Percentiles rank a stretch among this genome's conserved stretches.
phyloP scores from a whole-genome alignment of 108 stramenopile species.

The Cyclotella baltica region DNA sequence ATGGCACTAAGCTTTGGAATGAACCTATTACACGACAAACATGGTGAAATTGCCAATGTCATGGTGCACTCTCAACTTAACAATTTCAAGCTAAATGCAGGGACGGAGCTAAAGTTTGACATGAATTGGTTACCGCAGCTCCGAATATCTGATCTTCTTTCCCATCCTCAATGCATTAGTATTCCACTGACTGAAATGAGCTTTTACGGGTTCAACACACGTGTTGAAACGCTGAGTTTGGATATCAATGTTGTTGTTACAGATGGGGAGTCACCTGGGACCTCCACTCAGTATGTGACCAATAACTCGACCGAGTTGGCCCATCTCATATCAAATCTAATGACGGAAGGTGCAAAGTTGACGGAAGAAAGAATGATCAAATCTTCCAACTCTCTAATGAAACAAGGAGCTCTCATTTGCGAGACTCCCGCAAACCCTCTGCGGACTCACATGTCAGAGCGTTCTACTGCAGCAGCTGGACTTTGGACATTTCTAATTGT shows the following conservation, averaged over 20 bases:
- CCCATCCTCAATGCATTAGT: constrained; percentile 41
- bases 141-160: constrained; percentile 35
- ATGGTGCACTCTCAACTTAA: constrained; percentile 16
- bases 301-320: constrained; percentile 40
- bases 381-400: constrained; percentile 8
- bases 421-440: constrained; percentile 41
- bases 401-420: constrained; percentile 23
- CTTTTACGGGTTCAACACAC: constrained; percentile 57
- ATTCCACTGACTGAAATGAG: constrained; percentile 31
- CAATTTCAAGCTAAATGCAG: constrained; percentile 37
- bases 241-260: constrained; percentile 31
- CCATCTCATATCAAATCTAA: constrained; percentile 19
- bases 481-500: constrained; percentile 49
- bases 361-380: constrained; percentile 25
- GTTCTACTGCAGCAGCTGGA: constrained; percentile 35
- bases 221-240: constrained; percentile 55
- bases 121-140: constrained; percentile 52
- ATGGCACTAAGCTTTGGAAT: constrained; percentile 43
- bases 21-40: constrained; percentile 32
- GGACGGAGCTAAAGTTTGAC: constrained; percentile 50
- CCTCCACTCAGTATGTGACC: constrained; percentile 28
- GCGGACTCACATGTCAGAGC: constrained; percentile 14
- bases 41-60: constrained; percentile 30
- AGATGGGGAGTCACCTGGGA: constrained; percentile 6
- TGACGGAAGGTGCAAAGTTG: constrained; percentile 24